Conservation (phyloP, 805 yeast genomes). For the Schwanniomyces occidentalis region DNA sequence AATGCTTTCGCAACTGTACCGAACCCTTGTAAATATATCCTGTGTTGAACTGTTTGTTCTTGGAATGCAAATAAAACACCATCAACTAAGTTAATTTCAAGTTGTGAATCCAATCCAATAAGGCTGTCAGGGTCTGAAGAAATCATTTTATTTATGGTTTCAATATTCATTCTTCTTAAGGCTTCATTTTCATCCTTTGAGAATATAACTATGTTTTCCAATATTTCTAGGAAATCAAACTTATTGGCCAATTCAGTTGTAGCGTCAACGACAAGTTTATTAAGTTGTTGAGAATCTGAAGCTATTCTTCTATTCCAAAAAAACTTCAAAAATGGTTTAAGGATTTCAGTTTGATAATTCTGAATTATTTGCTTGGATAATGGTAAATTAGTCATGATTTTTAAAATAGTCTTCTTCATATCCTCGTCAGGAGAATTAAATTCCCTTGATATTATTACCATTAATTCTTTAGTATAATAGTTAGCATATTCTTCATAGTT, state of each 20-base stretch:
- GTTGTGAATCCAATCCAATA: slow-evolving; percentile 58
- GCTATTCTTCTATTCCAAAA: slow-evolving; percentile 89
- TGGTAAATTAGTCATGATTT: slow-evolving; percentile 67
- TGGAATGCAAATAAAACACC: slow-evolving; percentile 80
- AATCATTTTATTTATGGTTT: slow-evolving; percentile 61
- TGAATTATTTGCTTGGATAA: slow-evolving; percentile 57
- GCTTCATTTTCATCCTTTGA: slow-evolving; percentile 84
- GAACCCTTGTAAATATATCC: slow-evolving; percentile 59
- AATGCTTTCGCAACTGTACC: slow-evolving; percentile 62
- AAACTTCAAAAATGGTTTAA: slow-evolving; percentile 60
- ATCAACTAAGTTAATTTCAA: slow-evolving; percentile 71
- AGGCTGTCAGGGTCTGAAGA: slow-evolving; percentile 31
- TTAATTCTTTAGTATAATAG: slow-evolving; percentile 73
- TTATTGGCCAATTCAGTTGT: slow-evolving; percentile 65
- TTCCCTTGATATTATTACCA: slow-evolving; percentile 67
- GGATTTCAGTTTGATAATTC: slow-evolving; percentile 49
- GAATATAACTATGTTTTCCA: slow-evolving; percentile 55
- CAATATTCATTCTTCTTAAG: slow-evolving; percentile 75
- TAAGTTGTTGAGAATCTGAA: slow-evolving; percentile 53
- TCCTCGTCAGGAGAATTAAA: slow-evolving; percentile 84
- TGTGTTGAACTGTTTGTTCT: slow-evolving; percentile 64
- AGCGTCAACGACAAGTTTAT: slow-evolving; percentile 67
- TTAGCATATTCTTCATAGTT: slow-evolving; percentile 67
- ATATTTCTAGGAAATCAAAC: slow-evolving; percentile 61
- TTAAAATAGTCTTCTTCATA: slow-evolving; percentile 72